Percentiles rank a stretch among this genome's conserved stretches.
Evolutionary conservation across 1,284 basidiomycete species (phyloP).

Genomic region (Moesziomyces aphidis): DNA sequence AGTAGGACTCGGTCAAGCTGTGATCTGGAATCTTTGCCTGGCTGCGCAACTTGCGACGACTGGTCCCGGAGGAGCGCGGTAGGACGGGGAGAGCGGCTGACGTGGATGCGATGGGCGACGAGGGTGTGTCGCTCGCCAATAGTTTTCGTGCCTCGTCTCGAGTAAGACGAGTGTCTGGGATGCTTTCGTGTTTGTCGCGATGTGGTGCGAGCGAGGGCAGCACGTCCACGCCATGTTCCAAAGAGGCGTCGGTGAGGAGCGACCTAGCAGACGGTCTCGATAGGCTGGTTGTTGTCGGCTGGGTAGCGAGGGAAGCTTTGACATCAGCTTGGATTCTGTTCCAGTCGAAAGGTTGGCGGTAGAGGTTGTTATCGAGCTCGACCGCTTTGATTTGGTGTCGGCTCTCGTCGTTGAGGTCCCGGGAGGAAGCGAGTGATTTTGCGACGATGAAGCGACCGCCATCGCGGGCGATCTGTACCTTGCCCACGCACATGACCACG

Average conservation of each 20-base stretch:
- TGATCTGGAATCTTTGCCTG: constrained; percentile 34
- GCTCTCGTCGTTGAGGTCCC: constrained; percentile 31
- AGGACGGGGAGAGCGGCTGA: background rate
- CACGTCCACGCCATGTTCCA: constrained; percentile 2
- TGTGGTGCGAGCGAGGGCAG: background rate
- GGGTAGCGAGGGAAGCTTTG: background rate
- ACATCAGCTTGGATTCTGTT: background rate
- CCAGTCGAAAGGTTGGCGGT: constrained; percentile 22
- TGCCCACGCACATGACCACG: constrained; percentile 23
- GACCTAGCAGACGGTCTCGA: constrained; percentile 4
- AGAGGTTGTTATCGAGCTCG: constrained; percentile 21
- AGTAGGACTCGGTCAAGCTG: constrained; percentile 36
- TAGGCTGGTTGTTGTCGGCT: background rate
- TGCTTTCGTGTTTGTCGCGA: background rate
- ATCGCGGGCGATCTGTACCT: constrained; percentile 21
- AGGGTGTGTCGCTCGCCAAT: constrained; percentile 6
- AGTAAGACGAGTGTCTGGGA: constrained; percentile 8
- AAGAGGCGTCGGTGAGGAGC: constrained; percentile 10
- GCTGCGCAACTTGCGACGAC: constrained; percentile 15
- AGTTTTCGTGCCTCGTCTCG: constrained; percentile 23
- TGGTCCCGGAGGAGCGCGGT: constrained; percentile 5
- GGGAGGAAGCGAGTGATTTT: background rate
- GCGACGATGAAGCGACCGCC: constrained; percentile 9
- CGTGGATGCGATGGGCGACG: background rate
- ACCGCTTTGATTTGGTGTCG: constrained; percentile 29